Percentiles rank a stretch among this genome's conserved stretches.
These are phyloP conservation scores for Pestalotiopsis fici DNA, from an alignment of 2,329 filamentous ascomycete species.

Conservation along the genomic window DNA sequence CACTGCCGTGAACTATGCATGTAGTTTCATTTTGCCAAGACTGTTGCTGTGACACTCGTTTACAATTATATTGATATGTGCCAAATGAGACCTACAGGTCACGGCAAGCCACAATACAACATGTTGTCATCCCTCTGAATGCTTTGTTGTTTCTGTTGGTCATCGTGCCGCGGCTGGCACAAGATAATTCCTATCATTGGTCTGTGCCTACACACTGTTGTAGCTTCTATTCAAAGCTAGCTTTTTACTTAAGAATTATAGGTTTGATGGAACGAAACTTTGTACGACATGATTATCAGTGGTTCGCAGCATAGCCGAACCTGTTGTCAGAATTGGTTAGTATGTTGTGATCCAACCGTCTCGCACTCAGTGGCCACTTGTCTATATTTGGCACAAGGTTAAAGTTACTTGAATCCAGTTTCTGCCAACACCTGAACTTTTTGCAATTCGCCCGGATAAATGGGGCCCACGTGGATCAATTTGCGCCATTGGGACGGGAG, in stretches of 20 bases:
- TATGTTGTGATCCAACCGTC: not conserved
- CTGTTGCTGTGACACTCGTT: not conserved
- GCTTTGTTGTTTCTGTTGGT: not conserved
- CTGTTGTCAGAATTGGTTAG: not conserved
- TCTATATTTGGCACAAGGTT: not conserved
- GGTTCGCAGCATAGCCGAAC: not conserved
- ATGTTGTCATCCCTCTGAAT: not conserved
- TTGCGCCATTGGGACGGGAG: not conserved
- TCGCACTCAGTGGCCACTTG: not conserved
- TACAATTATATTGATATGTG: not conserved
- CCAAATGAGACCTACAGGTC: not conserved
- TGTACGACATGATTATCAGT: no score
- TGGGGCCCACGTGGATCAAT: not conserved
- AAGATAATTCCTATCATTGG: not conserved
- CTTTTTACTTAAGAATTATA: no score
- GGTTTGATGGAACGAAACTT: no score
- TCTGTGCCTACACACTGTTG: no score
- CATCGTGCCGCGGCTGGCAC: not conserved
- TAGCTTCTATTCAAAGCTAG: no score
- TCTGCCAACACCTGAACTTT: not conserved
- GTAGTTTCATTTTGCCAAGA: not conserved
- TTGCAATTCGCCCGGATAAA: not conserved
- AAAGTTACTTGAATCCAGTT: not conserved
- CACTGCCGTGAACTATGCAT: not conserved
- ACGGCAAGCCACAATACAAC: not conserved